Conservation (phyloP, 163 green algal species). For the Chlorella variabilis region DNA sequence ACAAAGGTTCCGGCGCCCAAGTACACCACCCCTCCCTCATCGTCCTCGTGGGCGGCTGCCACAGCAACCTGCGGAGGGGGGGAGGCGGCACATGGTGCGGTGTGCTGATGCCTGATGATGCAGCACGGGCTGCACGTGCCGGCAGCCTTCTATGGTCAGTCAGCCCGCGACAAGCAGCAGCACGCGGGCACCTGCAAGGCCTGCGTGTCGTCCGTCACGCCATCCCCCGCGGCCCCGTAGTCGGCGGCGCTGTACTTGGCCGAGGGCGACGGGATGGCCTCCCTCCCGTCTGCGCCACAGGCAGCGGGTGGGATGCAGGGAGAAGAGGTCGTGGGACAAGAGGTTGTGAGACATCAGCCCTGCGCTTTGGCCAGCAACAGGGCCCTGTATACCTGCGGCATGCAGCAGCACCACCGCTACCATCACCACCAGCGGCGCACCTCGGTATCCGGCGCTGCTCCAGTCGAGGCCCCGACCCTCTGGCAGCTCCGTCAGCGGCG, state of each 20-base stretch:
- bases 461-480: not conserved
- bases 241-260: not conserved
- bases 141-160: not conserved
- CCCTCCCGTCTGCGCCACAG: not conserved
- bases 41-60: not conserved
- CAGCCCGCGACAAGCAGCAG: not conserved
- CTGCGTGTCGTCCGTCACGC: not conserved
- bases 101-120: too few species aligned
- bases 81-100: not conserved
- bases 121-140: not conserved
- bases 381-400: not conserved
- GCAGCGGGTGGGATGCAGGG: too few species aligned
- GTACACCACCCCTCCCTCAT: not conserved
- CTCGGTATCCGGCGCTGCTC: not conserved
- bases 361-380: not conserved
- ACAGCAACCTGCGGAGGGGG: not conserved
- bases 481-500: not conserved
- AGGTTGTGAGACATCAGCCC: not conserved
- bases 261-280: not conserved
- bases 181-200: not conserved
- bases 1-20: not conserved
- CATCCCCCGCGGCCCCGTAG: not conserved
- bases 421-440: not conserved
- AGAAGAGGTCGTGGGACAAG: not conserved
- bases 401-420: not conserved